phyloP scores from a whole-genome alignment of 805 yeast species.

The Cyberlindnera xylosilytica region DNA sequence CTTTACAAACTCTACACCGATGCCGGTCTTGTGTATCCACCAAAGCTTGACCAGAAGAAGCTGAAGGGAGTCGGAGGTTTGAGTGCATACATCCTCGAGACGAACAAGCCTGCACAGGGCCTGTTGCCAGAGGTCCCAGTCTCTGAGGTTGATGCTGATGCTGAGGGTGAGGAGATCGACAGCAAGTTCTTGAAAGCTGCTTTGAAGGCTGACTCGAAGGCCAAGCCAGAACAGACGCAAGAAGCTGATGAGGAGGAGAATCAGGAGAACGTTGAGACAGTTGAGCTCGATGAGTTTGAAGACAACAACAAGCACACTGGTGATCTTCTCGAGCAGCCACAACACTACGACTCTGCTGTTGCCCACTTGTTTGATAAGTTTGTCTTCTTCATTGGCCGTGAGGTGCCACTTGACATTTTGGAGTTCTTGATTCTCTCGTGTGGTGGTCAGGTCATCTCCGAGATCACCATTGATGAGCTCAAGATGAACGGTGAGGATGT shows the following conservation, averaged over 20 bases:
- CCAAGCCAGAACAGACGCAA: no score
- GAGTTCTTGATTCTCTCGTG: conserved; percentile 84
- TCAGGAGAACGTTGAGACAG: conserved; percentile 39
- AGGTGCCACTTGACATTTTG: conserved; percentile 87
- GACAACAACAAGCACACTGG: conserved; percentile 59
- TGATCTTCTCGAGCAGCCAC: conserved; percentile 74
- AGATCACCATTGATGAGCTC: conserved; percentile 80
- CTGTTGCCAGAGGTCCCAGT: conserved; percentile 28
- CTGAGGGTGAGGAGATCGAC: conserved; percentile 32
- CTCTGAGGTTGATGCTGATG: conserved; percentile 25
- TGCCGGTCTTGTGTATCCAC: conserved; percentile 85
- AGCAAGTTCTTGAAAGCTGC: conserved; percentile 54
- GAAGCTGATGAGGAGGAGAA: conserved; percentile 36
- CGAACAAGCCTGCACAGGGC: conserved; percentile 29
- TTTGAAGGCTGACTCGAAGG: conserved; percentile 35
- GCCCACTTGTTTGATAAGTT: conserved; percentile 68
- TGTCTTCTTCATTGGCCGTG: conserved; percentile 88
- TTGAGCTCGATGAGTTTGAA: conserved; percentile 68
- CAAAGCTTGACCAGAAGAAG: conserved; percentile 64
- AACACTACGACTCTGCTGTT: conserved; percentile 52
- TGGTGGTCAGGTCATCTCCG: conserved; percentile 85
- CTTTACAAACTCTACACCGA: conserved; percentile 84
- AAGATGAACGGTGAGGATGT: conserved; percentile 32
- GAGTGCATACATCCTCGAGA: conserved; percentile 74
- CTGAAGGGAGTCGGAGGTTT: conserved; percentile 89